Conservation (phyloP, 192 early-diverging fungal species). For the Linnemannia elongata region DNA sequence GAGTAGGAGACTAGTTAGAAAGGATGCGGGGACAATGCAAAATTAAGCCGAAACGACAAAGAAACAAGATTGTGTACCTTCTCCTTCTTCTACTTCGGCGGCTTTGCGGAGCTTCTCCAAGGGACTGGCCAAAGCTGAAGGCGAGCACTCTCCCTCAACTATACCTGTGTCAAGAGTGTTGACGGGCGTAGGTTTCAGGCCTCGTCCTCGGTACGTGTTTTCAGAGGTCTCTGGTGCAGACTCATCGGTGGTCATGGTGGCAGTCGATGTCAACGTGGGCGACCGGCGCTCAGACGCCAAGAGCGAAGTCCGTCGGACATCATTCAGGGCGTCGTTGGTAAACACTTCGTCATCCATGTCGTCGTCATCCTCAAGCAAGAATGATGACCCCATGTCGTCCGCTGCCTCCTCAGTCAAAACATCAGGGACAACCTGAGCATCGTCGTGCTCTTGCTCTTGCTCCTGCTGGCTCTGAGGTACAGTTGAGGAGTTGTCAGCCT, state of each 20-base stretch:
- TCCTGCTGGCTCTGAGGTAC: not conserved
- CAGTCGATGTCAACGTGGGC: not conserved
- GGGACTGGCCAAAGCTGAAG: slow-evolving; percentile 35
- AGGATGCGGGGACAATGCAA: not conserved
- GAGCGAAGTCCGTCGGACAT: slow-evolving; percentile 34
- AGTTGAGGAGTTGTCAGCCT: not conserved
- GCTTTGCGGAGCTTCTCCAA: slow-evolving; percentile 50
- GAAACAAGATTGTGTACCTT: slow-evolving; percentile 20
- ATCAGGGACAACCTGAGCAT: slow-evolving; percentile 16
- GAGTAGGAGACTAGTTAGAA: not conserved
- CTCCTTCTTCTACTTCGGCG: slow-evolving; percentile 48
- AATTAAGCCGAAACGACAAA: not conserved
- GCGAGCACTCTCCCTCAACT: slow-evolving; percentile 29
- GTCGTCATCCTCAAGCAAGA: slow-evolving; percentile 50
- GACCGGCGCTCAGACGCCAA: slow-evolving; percentile 11
- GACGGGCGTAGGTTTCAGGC: slow-evolving; percentile 28
- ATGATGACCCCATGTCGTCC: slow-evolving; percentile 23
- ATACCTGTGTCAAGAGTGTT: not conserved
- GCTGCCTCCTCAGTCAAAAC: slow-evolving; percentile 25
- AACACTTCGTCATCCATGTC: slow-evolving; percentile 51
- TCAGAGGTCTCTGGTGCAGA: not conserved
- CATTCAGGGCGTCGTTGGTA: slow-evolving; percentile 45
- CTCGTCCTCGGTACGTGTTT: slow-evolving; percentile 15
- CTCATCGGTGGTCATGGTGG: not conserved
- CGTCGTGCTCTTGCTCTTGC: not conserved